These are phyloP conservation scores for Aspergillus terreus DNA, from an alignment of 2,329 filamentous ascomycete genomes.

Conservation along the genomic window DNA sequence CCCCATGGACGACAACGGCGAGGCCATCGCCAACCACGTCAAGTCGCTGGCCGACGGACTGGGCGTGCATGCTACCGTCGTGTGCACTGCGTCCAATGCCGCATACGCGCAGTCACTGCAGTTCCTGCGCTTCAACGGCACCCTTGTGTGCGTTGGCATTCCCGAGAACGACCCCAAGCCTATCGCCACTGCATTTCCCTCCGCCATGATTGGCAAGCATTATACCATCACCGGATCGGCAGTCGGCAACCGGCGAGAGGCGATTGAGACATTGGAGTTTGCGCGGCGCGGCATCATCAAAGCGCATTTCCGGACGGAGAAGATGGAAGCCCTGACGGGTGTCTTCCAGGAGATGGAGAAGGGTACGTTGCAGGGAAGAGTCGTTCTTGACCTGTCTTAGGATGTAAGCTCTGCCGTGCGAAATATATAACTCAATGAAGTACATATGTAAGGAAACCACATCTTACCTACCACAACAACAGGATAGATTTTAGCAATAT, in stretches of 20 bases:
- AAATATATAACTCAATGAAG: no score
- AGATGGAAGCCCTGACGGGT: conserved; percentile 46
- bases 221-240: conserved; percentile 48
- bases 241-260: conserved; percentile 51
- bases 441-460: no score
- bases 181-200: conserved; percentile 45
- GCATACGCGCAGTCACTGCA: conserved; percentile 49
- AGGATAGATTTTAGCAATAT: no score
- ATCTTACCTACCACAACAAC: no score
- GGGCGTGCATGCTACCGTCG: conserved; percentile 59
- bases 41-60: conserved; percentile 54
- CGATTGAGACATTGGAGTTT: conserved; percentile 48
- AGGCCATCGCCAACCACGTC: conserved; percentile 52
- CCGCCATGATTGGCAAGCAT: conserved; percentile 39
- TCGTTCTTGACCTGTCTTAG: conserved; percentile 44
- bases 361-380: conserved; percentile 44
- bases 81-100: conserved; percentile 50
- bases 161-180: conserved; percentile 45
- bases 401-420: neutral
- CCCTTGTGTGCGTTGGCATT: conserved; percentile 51
- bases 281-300: conserved; percentile 47
- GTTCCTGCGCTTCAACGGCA: conserved; percentile 49
- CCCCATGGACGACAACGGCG: conserved; percentile 44
- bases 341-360: conserved; percentile 46
- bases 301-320: conserved; percentile 43